Conservation (phyloP, 2,329 filamentous ascomycete species). For the Ramichloridium luteum region DNA sequence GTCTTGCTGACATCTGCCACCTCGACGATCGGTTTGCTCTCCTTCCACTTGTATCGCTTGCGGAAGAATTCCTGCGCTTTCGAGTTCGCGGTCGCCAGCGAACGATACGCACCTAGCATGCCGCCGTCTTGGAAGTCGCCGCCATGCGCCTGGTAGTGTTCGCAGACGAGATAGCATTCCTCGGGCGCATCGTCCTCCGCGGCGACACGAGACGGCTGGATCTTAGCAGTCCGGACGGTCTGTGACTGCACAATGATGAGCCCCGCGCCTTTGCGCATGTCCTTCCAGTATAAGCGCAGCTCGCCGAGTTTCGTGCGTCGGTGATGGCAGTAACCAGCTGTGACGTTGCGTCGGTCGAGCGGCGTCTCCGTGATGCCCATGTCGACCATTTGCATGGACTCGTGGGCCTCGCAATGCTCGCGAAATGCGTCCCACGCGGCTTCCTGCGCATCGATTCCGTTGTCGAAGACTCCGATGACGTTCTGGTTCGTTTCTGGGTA, state of each 20-base stretch:
- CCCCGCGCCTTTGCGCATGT: neutral
- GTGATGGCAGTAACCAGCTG: neutral
- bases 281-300: conserved; percentile 1
- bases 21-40: neutral
- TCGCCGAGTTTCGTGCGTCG: neutral
- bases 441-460: neutral
- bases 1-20: neutral
- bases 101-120: neutral
- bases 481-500: neutral
- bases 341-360: neutral
- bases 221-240: too few species aligned
- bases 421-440: neutral
- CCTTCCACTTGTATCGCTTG: neutral
- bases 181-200: neutral
- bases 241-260: neutral
- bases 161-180: neutral
- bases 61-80: neutral
- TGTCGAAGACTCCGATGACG: neutral
- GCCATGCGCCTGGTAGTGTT: neutral
- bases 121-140: neutral
- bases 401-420: neutral
- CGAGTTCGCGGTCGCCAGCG: neutral
- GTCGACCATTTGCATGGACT: neutral
- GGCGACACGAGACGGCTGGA: too few species aligned
- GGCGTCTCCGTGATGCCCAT: neutral